Evolutionary conservation across 495 filamentous ascomycete species (phyloP).

Genomic region (Neurospora hispaniola): DNA sequence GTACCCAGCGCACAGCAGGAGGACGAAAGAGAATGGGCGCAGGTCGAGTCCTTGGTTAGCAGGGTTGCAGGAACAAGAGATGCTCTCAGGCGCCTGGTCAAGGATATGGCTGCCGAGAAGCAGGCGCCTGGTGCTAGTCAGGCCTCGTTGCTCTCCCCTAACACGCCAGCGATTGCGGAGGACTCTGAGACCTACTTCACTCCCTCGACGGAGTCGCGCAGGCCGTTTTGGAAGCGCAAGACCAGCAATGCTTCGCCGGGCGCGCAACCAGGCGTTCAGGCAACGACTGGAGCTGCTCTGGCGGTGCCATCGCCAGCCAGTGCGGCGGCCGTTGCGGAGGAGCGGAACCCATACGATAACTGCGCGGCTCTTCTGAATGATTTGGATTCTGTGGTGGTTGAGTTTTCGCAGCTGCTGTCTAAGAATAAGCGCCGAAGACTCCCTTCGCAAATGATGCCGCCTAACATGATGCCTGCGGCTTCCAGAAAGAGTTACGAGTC

Average conservation of each 20-base stretch:
- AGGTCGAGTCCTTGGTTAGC: conserved; percentile 71
- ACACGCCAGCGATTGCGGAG: conserved; percentile 29
- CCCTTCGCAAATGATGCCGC: conserved; percentile 26
- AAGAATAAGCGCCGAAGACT: conserved; percentile 70
- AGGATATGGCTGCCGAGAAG: conserved; percentile 65
- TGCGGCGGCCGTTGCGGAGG: conserved; percentile 34
- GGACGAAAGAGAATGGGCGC: conserved; percentile 76
- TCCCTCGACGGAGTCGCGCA: conserved; percentile 28
- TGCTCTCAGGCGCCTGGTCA: conserved; percentile 71
- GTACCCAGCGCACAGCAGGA: conserved; percentile 25
- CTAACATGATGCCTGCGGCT: conserved; percentile 23
- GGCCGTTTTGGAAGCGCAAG: conserved; percentile 89
- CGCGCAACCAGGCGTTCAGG: conserved; percentile 24
- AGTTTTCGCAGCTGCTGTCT: conserved; percentile 66
- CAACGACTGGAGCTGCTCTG: conserved; percentile 44
- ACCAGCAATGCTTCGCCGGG: conserved; percentile 39
- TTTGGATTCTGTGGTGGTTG: conserved; percentile 67
- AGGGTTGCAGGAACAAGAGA: conserved; percentile 80
- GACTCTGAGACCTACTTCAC: conserved; percentile 36
- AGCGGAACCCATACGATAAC: conserved; percentile 59
- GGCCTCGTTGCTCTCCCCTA: conserved; percentile 28
- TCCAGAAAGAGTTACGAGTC: conserved; percentile 69
- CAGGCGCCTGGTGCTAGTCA: conserved; percentile 15
- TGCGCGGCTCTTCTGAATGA: conserved; percentile 71
- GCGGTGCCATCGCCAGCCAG: conserved; percentile 44